Evolutionary conservation across 2,329 filamentous ascomycete species (phyloP), one percentile per base, ranked within the genome.

Genomic region (Tolypocladium inflatum): DNA sequence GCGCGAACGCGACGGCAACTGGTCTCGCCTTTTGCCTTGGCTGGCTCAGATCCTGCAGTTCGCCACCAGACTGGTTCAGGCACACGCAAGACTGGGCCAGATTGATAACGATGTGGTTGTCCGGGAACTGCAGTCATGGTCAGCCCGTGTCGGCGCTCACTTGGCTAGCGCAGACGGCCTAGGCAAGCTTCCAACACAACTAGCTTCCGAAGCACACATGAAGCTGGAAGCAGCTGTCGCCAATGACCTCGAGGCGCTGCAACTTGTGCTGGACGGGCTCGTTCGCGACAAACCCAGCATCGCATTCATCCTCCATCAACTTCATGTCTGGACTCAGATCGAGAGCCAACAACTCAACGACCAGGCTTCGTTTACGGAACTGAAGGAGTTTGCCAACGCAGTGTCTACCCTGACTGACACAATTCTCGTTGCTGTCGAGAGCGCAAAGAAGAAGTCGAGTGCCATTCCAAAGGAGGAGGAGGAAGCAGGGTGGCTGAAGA

Each of bases 361-460:
- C 4, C 45, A 55, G 2, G 52, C 55, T 4, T 39, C 63, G 8
- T 59, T 54, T 2, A 58, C 64, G 30, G 64, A 69, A 21, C 59
- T 76, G 19, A 62, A 78, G 21, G 68, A 73, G 0, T 80, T 91
- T 51, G 81, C 85, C 48, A 73, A 79, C 17, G 75, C 79, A 4
- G 71, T 91, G 2, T 81, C 89, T 42, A 80, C 73, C 1, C 76
- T 88, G n/a, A 82, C 87, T 53, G 89, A 96, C 70, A 83, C 84
- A 55, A 82, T 93, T 35, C 83, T 97, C 2, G 88, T 93, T 41
- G 87, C 89, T 1, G 80, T 96, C 54, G 91, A 97, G 70, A 84
- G 86, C 62, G 80, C 88, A 52, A 82, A 84, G 59, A 82, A 82
- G 60, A 73, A 78, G 2, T 74, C 84, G 10, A 71, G 76, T 13